Conservation (phyloP, 2,329 filamentous ascomycete species). For the Diaporthe vaccinii region DNA sequence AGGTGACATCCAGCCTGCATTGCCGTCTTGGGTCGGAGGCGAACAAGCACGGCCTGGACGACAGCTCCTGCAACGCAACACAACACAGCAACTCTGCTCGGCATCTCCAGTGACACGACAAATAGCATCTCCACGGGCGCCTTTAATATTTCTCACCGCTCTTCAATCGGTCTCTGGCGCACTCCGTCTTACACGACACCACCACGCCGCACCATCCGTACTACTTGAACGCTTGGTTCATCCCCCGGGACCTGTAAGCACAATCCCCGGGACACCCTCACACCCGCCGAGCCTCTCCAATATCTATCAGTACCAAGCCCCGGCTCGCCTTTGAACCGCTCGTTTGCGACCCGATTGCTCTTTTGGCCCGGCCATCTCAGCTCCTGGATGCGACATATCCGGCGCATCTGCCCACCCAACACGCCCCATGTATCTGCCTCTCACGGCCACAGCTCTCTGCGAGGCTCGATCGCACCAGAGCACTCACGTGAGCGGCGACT, state of each 20-base stretch:
- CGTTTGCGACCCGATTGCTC: not conserved
- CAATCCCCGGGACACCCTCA: conserved; percentile 29
- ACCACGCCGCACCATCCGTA: not conserved
- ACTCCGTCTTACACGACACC: conserved; percentile 13
- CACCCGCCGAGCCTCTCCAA: conserved; percentile 1
- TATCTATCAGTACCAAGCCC: conserved; percentile 5
- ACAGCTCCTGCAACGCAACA: conserved; percentile 32
- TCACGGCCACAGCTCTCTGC: conserved; percentile 31
- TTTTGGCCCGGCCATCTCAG: not conserved
- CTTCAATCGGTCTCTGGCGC: not conserved
- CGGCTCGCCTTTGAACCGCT: not conserved
- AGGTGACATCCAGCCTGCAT: conserved; percentile 38
- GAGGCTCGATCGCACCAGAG: conserved; percentile 31
- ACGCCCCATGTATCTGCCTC: conserved; percentile 24
- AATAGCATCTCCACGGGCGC: not conserved
- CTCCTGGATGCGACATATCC: not conserved
- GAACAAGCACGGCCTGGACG: not conserved
- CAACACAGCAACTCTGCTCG: conserved; percentile 25
- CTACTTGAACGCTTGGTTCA: not conserved
- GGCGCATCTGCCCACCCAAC: not conserved
- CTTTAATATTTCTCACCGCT: conserved; percentile 24
- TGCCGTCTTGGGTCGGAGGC: conserved; percentile 14
- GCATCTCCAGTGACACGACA: conserved; percentile 30
- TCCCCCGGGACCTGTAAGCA: conserved; percentile 20
- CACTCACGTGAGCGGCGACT: conserved; percentile 6